Evolutionary conservation across 345 rosid species (phyloP).

Genomic region (Aegle marmelos): DNA sequence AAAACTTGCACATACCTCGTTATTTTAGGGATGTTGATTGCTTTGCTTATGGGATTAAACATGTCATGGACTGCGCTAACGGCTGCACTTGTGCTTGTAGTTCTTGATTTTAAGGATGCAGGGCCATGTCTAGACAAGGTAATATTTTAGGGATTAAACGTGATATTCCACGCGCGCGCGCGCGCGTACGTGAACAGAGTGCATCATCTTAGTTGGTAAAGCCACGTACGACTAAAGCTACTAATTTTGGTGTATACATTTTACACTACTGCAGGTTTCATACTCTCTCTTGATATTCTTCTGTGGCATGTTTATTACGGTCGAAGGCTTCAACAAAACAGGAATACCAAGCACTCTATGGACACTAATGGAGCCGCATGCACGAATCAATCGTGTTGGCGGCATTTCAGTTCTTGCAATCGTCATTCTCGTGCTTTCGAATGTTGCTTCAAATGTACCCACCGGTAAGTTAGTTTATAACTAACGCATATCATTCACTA

Average conservation of each 20-base stretch:
- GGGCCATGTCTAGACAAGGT: neutral
- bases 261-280: neutral
- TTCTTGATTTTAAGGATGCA: conserved; percentile 8
- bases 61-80: conserved; percentile 4
- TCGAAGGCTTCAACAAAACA: conserved; percentile 2
- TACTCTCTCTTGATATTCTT: conserved; percentile 8
- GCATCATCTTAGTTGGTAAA: too few relatives aligned
- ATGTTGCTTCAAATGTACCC: conserved; percentile 32
- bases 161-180: too few relatives aligned
- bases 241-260: neutral
- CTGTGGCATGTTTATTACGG: conserved; percentile 10
- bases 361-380: conserved; percentile 1
- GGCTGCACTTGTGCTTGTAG: conserved; percentile 1
- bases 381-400: neutral
- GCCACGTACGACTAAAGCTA: too few relatives aligned
- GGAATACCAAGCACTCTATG: conserved; percentile 1
- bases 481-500: neutral
- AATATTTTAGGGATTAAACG: neutral
- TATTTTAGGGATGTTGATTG: neutral
- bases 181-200: too few relatives aligned
- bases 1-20: neutral
- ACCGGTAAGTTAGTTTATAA: conserved; percentile 18
- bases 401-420: conserved; percentile 21
- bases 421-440: conserved; percentile 33
- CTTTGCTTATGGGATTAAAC: neutral